Evolutionary conservation across 352 stramenopile genomes (phyloP).

Genomic region (Globisporangium takayamanum): DNA sequence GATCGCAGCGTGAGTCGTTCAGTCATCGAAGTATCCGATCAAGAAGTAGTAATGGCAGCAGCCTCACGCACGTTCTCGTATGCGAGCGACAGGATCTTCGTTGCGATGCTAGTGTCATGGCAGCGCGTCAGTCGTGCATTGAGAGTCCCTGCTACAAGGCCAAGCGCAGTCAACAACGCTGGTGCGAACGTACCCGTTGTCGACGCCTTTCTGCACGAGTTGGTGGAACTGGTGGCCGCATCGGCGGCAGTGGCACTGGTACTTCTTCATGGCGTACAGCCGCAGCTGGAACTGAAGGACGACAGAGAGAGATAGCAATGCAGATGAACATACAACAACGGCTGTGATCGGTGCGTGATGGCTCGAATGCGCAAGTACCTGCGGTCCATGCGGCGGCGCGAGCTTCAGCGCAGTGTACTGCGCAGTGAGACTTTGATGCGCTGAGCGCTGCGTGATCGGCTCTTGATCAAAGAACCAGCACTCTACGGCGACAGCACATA

Average conservation of each 20-base stretch:
- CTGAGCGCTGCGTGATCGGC: constrained; percentile 31
- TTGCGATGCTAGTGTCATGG: constrained; percentile 52
- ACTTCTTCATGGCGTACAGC: constrained; percentile 82
- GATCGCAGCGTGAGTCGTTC: not conserved
- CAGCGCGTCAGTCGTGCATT: not conserved
- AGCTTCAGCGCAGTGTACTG: constrained; percentile 70
- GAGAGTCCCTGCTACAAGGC: not conserved
- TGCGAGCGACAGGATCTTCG: constrained; percentile 78
- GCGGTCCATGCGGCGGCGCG: constrained; percentile 60
- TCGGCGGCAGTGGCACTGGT: constrained; percentile 54
- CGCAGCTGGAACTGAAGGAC: constrained; percentile 70
- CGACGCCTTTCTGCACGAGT: constrained; percentile 81
- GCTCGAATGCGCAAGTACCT: constrained; percentile 24
- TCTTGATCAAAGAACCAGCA: constrained; percentile 88
- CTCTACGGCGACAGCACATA: constrained; percentile 30
- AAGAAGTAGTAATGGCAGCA: not conserved
- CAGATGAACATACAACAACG: not conserved
- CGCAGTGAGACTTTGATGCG: constrained; percentile 24
- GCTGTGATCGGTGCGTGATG: not conserved
- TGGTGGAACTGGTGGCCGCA: constrained; percentile 66
- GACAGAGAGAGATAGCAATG: too few relatives aligned
- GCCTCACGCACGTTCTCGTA: constrained; percentile 67
- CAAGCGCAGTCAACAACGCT: not conserved
- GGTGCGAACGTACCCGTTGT: constrained; percentile 61
- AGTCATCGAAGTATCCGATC: not conserved